A percentile compares a stretch with the other conserved stretches of the same genome.
Conservation (phyloP, 495 filamentous ascomycete species). For the Cenococcum geophilum region DNA sequence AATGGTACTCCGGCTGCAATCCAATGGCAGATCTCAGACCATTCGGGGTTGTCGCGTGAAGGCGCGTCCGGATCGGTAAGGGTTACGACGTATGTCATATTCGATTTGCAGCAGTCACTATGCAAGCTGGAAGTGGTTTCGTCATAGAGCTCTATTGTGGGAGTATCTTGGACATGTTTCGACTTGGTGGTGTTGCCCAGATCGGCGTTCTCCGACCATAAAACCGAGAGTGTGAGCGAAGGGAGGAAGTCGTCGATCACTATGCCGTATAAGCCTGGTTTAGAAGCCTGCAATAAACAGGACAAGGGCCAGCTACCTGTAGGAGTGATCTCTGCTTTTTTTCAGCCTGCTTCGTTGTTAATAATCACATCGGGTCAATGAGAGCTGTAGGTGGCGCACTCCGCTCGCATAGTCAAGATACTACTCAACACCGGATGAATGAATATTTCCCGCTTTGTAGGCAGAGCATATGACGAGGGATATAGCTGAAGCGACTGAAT, state of each 20-base stretch:
- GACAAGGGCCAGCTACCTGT: constrained; percentile 40
- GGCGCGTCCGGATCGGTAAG: constrained; percentile 69
- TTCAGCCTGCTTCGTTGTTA: constrained; percentile 42
- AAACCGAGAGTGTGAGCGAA: constrained; percentile 45
- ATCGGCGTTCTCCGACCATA: constrained; percentile 46
- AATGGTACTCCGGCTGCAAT: constrained; percentile 46
- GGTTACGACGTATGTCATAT: constrained; percentile 42
- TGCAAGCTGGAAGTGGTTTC: constrained; percentile 6
- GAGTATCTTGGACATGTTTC: constrained; percentile 45
- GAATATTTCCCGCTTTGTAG: constrained; percentile 14
- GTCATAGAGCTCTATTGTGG: constrained; percentile 42
- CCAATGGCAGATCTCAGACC: constrained; percentile 71
- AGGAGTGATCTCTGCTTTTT: constrained; percentile 56
- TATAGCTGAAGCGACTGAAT: constrained; percentile 12
- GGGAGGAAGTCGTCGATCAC: constrained; percentile 61
- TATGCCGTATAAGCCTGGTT: constrained; percentile 29
- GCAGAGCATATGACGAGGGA: neutral
- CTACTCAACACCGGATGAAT: neutral
- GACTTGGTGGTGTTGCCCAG: constrained; percentile 60
- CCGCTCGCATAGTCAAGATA: constrained; percentile 22
- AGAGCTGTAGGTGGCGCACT: constrained; percentile 16
- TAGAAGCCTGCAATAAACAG: constrained; percentile 12
- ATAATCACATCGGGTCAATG: neutral
- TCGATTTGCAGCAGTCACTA: constrained; percentile 13
- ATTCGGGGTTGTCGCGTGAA: constrained; percentile 56